Percentiles rank a stretch among this genome's conserved stretches.
Conservation (phyloP, 2,329 filamentous ascomycete genomes). For the Lachnellula hyalina region DNA sequence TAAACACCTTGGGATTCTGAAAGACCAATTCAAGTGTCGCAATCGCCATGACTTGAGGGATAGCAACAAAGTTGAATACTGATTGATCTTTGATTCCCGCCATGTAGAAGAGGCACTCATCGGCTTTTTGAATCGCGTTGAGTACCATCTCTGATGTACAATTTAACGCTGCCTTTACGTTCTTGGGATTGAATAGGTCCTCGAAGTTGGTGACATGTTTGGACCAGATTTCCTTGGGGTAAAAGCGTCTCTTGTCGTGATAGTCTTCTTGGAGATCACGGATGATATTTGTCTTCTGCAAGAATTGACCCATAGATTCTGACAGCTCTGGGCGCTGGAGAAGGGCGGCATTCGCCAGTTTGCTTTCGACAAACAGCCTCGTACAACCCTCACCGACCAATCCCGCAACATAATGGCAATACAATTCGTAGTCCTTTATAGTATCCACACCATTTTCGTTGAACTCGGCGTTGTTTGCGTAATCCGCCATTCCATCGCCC, state of each 20-base stretch:
- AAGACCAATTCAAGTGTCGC: conserved; percentile 89
- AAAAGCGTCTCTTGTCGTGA: conserved; percentile 84
- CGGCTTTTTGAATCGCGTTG: conserved; percentile 77
- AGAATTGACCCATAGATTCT: conserved; percentile 94
- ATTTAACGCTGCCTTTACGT: conserved; percentile 71
- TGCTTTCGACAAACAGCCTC: conserved; percentile 78
- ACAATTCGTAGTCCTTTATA: conserved; percentile 85
- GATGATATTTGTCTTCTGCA: conserved; percentile 99
- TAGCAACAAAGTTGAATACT: conserved; percentile 98
- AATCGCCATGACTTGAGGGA: conserved; percentile 96
- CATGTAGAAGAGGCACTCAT: conserved; percentile 97
- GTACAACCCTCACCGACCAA: conserved; percentile 95
- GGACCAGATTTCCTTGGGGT: conserved; percentile 94
- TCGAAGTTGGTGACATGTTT: conserved; percentile 89
- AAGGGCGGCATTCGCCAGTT: conserved; percentile 80
- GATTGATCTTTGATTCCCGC: conserved; percentile 92
- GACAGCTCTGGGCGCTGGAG: conserved; percentile 73
- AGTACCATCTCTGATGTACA: conserved; percentile 94
- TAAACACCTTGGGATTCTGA: conserved; percentile 80
- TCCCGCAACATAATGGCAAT: conserved; percentile 98
- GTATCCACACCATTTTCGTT: conserved; percentile 77
- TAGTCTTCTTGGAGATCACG: conserved; percentile 90
- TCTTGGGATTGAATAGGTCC: conserved; percentile 79
- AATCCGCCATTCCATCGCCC: conserved; percentile 99
- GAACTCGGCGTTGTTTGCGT: conserved; percentile 75